A percentile compares a stretch with the other conserved stretches of the same genome.
Conservation (phyloP, 2,329 filamentous ascomycete genomes). For the Talaromyces rugulosus region DNA sequence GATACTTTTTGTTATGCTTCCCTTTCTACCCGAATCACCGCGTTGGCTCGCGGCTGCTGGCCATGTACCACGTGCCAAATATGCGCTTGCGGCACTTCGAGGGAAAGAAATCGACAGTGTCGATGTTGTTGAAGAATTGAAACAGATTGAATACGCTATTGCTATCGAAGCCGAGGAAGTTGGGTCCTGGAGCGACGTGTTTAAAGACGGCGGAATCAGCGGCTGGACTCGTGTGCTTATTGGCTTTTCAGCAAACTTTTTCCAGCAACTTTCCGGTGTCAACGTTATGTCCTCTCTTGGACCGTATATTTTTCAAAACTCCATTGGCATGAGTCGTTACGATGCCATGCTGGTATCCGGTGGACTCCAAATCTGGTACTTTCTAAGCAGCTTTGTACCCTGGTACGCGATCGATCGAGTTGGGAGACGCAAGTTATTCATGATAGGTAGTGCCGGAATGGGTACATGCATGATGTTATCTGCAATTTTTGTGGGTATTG, state of each 20-base stretch:
- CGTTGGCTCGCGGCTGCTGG: constrained; percentile 19
- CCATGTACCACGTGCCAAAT: constrained; percentile 15
- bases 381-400: constrained; percentile 24
- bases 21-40: constrained; percentile 22
- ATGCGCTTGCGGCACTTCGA: constrained; percentile 16
- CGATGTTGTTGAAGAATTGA: constrained; percentile 21
- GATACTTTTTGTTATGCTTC: constrained; percentile 16
- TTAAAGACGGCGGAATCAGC: constrained; percentile 20
- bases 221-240: constrained; percentile 21
- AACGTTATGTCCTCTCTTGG: constrained; percentile 41
- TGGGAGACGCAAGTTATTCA: constrained; percentile 12
- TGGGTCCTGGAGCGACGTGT: constrained; percentile 17
- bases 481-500: constrained; percentile 35
- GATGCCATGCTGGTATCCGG: constrained; percentile 40
- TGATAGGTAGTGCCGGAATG: constrained; percentile 9
- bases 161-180: constrained; percentile 33
- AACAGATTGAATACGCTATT: constrained; percentile 42
- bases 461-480: constrained; percentile 31
- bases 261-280: constrained; percentile 41
- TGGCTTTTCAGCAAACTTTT: constrained; percentile 21
- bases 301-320: constrained; percentile 38
- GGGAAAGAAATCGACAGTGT: constrained; percentile 48
- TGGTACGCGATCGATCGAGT: constrained; percentile 30
- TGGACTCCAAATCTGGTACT: constrained; percentile 37
- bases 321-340: constrained; percentile 28